These are phyloP conservation scores for Salix exigua DNA, from an alignment of 345 rosid genomes.

Conservation along the genomic window DNA sequence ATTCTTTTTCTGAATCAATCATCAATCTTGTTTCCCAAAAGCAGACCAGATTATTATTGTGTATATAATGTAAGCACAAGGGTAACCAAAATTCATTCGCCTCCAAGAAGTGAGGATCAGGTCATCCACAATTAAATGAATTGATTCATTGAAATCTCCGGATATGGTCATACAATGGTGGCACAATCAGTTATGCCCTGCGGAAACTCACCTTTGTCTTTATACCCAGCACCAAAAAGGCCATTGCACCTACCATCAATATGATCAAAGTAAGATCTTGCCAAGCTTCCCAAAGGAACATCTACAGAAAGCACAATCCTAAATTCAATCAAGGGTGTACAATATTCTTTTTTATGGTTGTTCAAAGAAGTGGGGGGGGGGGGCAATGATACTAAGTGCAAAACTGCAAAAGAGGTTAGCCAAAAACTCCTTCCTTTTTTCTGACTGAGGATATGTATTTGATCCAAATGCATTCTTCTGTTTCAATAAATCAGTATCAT, in stretches of 20 bases:
- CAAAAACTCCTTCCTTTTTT: conserved; percentile 82
- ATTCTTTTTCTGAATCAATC: background rate
- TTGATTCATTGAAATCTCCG: background rate
- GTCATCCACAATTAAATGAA: background rate
- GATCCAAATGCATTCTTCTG: conserved; percentile 84
- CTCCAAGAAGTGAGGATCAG: background rate
- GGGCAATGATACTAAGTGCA: background rate
- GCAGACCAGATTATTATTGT: background rate
- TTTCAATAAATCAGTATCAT: conserved; percentile 58
- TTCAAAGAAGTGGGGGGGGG: background rate
- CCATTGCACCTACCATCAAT: conserved; percentile 81
- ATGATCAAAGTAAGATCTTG: conserved; percentile 92
- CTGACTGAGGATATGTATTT: conserved; percentile 86
- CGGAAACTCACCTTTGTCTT: conserved; percentile 70
- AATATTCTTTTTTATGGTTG: background rate
- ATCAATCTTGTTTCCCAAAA: background rate
- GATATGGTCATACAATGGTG: background rate
- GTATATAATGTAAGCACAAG: background rate
- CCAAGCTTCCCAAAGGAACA: conserved; percentile 99
- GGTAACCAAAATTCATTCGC: background rate
- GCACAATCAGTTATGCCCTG: background rate
- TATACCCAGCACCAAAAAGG: conserved; percentile 83
- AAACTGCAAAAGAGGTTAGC: conserved; percentile 36
- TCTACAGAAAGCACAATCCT: conserved; percentile 36
- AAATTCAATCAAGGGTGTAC: background rate